Conservation (phyloP, 129 eudicot species). For the Tagetes erecta region DNA sequence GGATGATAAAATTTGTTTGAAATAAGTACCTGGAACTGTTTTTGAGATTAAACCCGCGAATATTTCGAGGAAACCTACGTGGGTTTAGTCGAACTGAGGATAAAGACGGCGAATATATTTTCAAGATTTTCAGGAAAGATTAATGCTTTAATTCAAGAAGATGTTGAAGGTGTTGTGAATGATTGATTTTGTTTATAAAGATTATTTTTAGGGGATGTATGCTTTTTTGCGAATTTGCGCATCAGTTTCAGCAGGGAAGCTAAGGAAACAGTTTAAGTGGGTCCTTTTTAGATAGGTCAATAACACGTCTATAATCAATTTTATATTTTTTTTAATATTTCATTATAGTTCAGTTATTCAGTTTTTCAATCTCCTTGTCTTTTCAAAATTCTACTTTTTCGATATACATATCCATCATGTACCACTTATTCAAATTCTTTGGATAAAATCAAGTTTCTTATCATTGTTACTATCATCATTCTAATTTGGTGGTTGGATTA, state of each 20-base stretch:
- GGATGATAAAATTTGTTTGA: not conserved
- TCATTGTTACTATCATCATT: too few species aligned
- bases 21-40: constrained; percentile 29
- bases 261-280: constrained; percentile 3
- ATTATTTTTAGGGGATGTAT: constrained; percentile 9
- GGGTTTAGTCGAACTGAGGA: constrained; percentile 24
- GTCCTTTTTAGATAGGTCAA: not conserved
- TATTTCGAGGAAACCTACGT: constrained; percentile 20
- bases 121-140: constrained; percentile 16
- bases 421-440: too few species aligned
- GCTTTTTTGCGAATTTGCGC: not conserved
- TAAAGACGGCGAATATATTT: not conserved
- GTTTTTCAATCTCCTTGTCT: too few species aligned
- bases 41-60: constrained; percentile 27
- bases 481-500: too few species aligned
- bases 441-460: too few species aligned
- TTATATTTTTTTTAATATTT: too few species aligned
- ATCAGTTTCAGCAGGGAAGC: not conserved
- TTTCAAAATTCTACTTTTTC: too few species aligned
- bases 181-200: constrained; percentile 14
- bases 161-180: constrained; percentile 17
- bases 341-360: too few species aligned
- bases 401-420: too few species aligned
- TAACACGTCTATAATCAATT: too few species aligned
- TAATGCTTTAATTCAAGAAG: constrained; percentile 22